Evolutionary conservation across 306 rosid genomes (phyloP).

Genomic region (Urtica urens): DNA sequence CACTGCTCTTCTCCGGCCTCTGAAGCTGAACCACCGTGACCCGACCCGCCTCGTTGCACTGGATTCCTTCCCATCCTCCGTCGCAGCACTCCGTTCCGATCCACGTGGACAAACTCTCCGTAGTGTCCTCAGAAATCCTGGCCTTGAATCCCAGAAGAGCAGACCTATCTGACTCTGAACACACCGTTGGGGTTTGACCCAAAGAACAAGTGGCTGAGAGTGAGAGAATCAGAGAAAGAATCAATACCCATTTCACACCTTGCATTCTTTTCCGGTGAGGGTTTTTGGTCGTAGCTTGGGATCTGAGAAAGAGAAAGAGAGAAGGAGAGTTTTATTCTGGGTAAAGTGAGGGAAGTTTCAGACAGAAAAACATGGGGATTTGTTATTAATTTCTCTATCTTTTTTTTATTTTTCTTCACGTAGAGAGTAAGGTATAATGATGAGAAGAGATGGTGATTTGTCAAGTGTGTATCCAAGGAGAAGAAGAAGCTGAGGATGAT

Average conservation of each 20-base stretch:
- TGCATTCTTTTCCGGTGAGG: conserved; percentile 59
- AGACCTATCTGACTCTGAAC: conserved; percentile 72
- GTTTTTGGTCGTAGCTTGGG: conserved; percentile 33
- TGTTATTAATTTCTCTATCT: not conserved
- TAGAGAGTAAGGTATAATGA: conserved; percentile 65
- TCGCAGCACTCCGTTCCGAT: conserved; percentile 65
- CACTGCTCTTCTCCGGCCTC: conserved; percentile 38
- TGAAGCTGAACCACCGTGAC: conserved; percentile 69
- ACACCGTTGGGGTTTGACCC: conserved; percentile 31
- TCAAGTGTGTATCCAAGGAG: conserved; percentile 18
- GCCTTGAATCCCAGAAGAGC: conserved; percentile 76
- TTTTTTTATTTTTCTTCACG: conserved; percentile 42
- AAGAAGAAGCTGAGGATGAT: conserved; percentile 7
- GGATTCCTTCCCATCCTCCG: conserved; percentile 91
- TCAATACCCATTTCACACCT: conserved; percentile 36
- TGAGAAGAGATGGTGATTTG: conserved; percentile 22
- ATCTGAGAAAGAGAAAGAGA: conserved; percentile 29
- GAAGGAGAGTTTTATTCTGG: conserved; percentile 15
- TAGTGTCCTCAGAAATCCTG: conserved; percentile 56
- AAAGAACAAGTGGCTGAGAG: conserved; percentile 20
- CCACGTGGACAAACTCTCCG: conserved; percentile 68
- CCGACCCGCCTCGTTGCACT: conserved; percentile 66
- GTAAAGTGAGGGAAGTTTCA: conserved; percentile 33
- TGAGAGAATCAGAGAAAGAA: conserved; percentile 24
- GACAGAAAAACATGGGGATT: conserved; percentile 14